A percentile compares a stretch with the other conserved stretches of the same genome.
Evolutionary conservation across 2,329 filamentous ascomycete genomes (phyloP).

Genomic region (Ophiostoma ulmi): DNA sequence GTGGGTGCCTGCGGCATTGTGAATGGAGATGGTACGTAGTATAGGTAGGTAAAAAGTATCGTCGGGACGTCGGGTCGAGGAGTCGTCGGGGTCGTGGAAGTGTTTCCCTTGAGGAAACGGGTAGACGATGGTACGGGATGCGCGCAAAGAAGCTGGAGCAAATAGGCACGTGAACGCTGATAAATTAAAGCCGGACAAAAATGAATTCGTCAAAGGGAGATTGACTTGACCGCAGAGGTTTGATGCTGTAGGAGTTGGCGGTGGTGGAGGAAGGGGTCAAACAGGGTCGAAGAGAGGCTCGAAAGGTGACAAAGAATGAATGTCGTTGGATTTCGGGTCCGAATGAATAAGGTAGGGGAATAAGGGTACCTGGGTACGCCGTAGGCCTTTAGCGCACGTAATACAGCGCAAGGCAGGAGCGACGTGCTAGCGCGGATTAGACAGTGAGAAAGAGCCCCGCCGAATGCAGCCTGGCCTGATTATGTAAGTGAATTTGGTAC

Average conservation of each 20-base stretch:
- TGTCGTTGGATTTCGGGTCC: constrained; percentile 11
- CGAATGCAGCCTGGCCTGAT: neutral
- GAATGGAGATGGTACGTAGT: neutral
- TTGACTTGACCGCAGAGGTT: neutral
- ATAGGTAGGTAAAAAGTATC: neutral
- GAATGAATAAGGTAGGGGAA: neutral
- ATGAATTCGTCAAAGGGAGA: neutral
- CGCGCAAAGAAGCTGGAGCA: neutral
- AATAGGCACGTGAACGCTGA: neutral
- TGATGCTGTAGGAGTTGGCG: neutral
- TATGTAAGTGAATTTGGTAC: neutral
- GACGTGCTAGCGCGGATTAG: constrained; percentile 1
- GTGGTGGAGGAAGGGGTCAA: neutral
- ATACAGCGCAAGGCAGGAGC: neutral
- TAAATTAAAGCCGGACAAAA: neutral
- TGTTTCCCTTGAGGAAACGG: neutral
- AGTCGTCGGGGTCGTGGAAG: too few relatives aligned
- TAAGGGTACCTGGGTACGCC: neutral
- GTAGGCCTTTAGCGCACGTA: neutral
- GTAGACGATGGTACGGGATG: neutral
- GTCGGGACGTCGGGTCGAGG: too few relatives aligned
- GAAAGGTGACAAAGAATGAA: neutral
- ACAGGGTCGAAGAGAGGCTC: neutral
- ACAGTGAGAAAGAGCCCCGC: neutral
- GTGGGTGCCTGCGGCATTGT: constrained; percentile 45